Evolutionary conservation across 2,329 filamentous ascomycete genomes (phyloP).

Genomic region (Hypoxylon sp.): DNA sequence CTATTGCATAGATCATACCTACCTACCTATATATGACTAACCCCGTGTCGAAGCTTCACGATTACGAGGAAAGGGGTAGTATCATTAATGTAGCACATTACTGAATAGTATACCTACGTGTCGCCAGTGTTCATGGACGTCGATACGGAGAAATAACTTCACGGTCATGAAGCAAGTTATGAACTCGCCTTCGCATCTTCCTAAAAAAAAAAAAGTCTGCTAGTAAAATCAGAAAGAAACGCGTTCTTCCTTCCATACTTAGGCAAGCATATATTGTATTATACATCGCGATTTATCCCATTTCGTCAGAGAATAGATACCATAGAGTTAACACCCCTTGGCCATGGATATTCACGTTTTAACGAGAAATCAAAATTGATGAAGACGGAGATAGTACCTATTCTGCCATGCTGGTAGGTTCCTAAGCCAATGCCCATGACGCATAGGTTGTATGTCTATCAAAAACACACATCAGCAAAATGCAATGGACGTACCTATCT

Average conservation of each 20-base stretch:
- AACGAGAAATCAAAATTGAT: not conserved
- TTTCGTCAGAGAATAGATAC: not conserved
- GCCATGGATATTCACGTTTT: not conserved
- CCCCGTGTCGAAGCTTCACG: not conserved
- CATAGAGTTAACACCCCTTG: too few relatives aligned
- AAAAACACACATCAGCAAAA: not conserved
- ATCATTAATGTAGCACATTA: conserved; percentile 19
- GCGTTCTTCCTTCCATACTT: too few relatives aligned
- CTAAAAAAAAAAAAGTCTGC: too few relatives aligned
- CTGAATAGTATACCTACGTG: conserved; percentile 9
- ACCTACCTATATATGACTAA: not conserved
- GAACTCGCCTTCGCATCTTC: too few relatives aligned
- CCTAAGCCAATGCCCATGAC: too few relatives aligned
- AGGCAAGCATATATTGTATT: not conserved
- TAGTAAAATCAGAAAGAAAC: too few relatives aligned
- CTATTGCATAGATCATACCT: not conserved
- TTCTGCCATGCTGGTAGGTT: too few relatives aligned
- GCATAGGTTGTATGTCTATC: too few relatives aligned
- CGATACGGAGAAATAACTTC: not conserved
- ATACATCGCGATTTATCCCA: too few relatives aligned
- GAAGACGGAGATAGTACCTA: too few relatives aligned
- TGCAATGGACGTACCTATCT: not conserved
- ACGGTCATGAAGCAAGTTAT: conserved; percentile 2
- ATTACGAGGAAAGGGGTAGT: not conserved
- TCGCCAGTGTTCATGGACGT: not conserved